Evolutionary conservation across 495 filamentous ascomycete genomes (phyloP).

Genomic region (Penicillium parvum): DNA sequence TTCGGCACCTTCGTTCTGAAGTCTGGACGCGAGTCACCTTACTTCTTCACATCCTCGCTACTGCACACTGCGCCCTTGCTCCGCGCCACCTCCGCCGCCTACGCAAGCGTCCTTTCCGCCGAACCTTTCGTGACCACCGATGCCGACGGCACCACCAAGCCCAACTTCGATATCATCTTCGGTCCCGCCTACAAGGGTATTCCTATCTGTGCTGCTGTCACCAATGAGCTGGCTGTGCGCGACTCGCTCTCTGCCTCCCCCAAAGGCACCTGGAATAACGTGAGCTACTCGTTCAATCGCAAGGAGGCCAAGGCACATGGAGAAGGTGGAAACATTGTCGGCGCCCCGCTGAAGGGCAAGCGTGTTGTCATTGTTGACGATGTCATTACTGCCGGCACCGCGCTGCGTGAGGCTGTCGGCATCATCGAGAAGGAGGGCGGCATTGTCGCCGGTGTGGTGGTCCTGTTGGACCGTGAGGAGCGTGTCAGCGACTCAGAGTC

Average conservation of each 20-base stretch:
- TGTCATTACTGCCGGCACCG: conserved; percentile 92
- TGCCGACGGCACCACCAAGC: conserved; percentile 28
- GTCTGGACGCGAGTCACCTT: conserved; percentile 88
- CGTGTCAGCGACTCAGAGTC: conserved; percentile 54
- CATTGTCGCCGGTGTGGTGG: conserved; percentile 73
- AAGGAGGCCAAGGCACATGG: conserved; percentile 95
- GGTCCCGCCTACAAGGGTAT: conserved; percentile 97
- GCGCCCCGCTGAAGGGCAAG: conserved; percentile 77
- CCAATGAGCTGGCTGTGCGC: conserved; percentile 62
- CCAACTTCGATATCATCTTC: conserved; percentile 40
- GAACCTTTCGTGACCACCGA: conserved; percentile 39
- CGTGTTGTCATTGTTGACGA: conserved; percentile 87
- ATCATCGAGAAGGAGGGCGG: conserved; percentile 81
- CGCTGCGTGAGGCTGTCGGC: conserved; percentile 82
- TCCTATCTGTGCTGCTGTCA: conserved; percentile 69
- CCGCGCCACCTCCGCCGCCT: conserved; percentile 68
- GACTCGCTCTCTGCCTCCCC: conserved; percentile 40
- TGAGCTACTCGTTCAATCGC: conserved; percentile 85
- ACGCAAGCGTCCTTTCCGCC: conserved; percentile 64
- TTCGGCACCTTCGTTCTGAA: conserved; percentile 91
- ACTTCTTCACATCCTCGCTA: conserved; percentile 94
- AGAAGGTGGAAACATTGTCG: conserved; percentile 88
- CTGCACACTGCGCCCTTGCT: conserved; percentile 76
- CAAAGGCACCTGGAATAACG: conserved; percentile 38
- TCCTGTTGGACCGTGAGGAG: conserved; percentile 87